Conservation (phyloP, 2,329 filamentous ascomycete species). For the Colletotrichum sojae region DNA sequence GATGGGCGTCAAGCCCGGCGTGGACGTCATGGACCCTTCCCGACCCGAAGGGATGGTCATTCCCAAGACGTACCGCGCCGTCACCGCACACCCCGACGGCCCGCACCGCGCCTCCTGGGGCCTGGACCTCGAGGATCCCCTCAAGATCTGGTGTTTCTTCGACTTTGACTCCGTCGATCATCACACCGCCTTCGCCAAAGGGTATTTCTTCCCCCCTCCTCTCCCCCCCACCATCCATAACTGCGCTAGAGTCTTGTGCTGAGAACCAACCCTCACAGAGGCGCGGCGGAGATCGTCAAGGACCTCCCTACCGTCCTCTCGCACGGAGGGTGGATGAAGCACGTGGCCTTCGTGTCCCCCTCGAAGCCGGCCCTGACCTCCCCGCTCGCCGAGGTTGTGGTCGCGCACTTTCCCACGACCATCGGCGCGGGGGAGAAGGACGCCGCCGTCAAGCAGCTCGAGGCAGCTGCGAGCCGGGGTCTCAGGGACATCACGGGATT, state of each 20-base stretch:
- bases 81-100: conserved; percentile 39
- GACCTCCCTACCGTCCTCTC: conserved; percentile 42
- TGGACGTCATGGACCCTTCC: conserved; percentile 42
- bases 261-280: neutral
- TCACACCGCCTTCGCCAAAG: conserved; percentile 42
- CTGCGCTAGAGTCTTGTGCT: too few species aligned
- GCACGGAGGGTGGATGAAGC: conserved; percentile 44
- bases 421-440: conserved; percentile 16
- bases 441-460: too few species aligned
- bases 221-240: too few species aligned
- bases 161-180: conserved; percentile 46
- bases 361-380: conserved; percentile 40
- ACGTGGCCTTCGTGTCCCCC: conserved; percentile 39
- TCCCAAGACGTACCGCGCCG: conserved; percentile 30
- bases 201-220: too few species aligned
- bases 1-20: conserved; percentile 43
- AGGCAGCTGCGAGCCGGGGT: too few species aligned
- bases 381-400: conserved; percentile 40
- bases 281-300: conserved; percentile 39
- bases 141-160: conserved; percentile 45
- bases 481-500: too few species aligned
- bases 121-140: conserved; percentile 43
- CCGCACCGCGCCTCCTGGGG: conserved; percentile 44
- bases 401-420: conserved; percentile 39
- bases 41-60: conserved; percentile 42